phyloP scores from a whole-genome alignment of 1,284 basidiomycete species.

The Apiotrichum mycotoxinovorans region DNA sequence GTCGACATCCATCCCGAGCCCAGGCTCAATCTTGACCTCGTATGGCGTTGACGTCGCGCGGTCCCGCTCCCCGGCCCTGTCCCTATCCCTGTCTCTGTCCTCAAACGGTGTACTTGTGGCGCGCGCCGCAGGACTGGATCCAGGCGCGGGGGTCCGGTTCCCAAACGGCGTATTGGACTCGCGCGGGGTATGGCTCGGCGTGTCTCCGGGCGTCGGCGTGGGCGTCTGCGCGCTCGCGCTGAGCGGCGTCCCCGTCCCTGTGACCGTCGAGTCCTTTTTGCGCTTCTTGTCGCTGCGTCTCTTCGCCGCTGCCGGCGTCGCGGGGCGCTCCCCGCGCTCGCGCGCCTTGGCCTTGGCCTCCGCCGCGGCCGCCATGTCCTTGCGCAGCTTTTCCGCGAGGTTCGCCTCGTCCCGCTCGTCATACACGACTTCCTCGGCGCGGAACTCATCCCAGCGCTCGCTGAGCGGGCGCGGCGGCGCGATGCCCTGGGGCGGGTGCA shows the following conservation, averaged over 20 bases:
- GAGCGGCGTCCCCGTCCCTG: background rate
- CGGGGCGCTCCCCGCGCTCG: background rate
- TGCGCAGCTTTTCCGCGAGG: conserved; percentile 23
- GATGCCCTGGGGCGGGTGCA: conserved; percentile 59
- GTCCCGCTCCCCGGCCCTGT: background rate
- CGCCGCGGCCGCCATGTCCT: conserved; percentile 21
- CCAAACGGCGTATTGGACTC: background rate
- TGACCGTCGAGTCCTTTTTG: conserved; percentile 3
- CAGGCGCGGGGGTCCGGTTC: background rate
- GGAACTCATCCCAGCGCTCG: conserved; percentile 43
- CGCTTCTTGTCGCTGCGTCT: background rate
- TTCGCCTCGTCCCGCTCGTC: conserved; percentile 45
- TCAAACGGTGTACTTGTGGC: background rate
- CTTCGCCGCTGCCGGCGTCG: background rate
- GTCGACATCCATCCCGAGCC: background rate
- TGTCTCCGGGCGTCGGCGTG: background rate
- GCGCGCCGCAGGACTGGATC: background rate
- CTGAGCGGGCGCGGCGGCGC: conserved; percentile 28
- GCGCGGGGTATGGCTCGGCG: background rate
- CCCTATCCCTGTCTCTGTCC: background rate
- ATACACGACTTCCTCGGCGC: conserved; percentile 34
- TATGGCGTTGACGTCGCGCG: background rate
- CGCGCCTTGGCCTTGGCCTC: conserved; percentile 4
- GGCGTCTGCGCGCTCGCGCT: background rate
- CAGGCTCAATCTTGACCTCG: background rate